Evolutionary conservation across 768 basidiomycete genomes (phyloP).

Genomic region (Lanmaoa pseudosensibilis): DNA sequence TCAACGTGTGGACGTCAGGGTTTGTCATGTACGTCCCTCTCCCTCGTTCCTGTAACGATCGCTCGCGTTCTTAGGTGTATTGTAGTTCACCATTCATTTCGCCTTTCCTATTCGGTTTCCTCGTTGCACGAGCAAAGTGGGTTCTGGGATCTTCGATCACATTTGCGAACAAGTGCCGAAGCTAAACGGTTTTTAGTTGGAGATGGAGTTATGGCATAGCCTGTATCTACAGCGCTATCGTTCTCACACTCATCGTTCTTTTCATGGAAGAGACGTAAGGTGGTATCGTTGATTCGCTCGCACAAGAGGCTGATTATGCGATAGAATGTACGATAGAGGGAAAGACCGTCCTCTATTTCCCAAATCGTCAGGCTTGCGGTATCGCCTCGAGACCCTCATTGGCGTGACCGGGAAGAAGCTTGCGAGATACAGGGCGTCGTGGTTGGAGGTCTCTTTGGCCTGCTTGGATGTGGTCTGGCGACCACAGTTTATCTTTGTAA

Average conservation of each 20-base stretch:
- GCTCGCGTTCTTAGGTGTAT: constrained; percentile 23
- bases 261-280: constrained; percentile 53
- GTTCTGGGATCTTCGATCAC: constrained; percentile 1
- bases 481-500: constrained; percentile 44
- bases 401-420: constrained; percentile 50
- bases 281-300: not conserved
- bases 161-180: no score
- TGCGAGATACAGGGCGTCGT: constrained; percentile 44
- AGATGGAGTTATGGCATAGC: constrained; percentile 56
- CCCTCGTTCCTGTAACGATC: constrained; percentile 28
- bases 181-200: constrained; percentile 34
- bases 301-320: not conserved
- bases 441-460: constrained; percentile 35
- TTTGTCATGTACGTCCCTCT: constrained; percentile 52
- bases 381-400: constrained; percentile 46
- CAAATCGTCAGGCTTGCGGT: constrained; percentile 34
- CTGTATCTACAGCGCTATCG: constrained; percentile 46
- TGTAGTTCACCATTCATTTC: constrained; percentile 33
- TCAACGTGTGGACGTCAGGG: constrained; percentile 55
- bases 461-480: constrained; percentile 47
- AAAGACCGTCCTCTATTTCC: constrained; percentile 31
- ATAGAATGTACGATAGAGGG: constrained; percentile 50
- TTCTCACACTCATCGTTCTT: constrained; percentile 45
- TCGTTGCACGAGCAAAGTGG: constrained; percentile 27
- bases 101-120: constrained; percentile 32